Evolutionary conservation across 1,139 yeast species (phyloP).

Genomic region (Kodamaea sp.): DNA sequence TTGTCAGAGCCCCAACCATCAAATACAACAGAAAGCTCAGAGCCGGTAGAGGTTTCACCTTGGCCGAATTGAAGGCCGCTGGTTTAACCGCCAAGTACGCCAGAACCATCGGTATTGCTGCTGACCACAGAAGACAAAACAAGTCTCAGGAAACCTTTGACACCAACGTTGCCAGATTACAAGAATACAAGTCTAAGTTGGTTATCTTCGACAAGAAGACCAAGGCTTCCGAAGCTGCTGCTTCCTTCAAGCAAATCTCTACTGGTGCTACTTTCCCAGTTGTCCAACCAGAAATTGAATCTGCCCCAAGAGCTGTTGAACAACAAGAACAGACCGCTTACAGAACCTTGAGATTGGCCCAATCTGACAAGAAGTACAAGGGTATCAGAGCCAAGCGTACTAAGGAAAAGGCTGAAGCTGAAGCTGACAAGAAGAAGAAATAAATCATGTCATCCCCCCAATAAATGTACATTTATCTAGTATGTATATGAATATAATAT

Average conservation of each 20-base stretch:
- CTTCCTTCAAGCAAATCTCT: constrained; percentile 73
- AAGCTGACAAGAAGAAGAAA: constrained; percentile 96
- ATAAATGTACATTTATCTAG: constrained; percentile 14
- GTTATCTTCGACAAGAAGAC: constrained; percentile 94
- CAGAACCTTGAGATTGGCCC: constrained; percentile 94
- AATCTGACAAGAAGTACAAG: constrained; percentile 88
- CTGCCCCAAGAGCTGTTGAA: constrained; percentile 89
- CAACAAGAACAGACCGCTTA: constrained; percentile 83
- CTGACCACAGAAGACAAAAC: constrained; percentile 99
- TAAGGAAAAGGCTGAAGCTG: constrained; percentile 96
- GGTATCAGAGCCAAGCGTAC: constrained; percentile 99
- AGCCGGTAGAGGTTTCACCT: constrained; percentile 99
- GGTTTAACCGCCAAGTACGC: constrained; percentile 95
- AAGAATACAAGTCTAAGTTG: constrained; percentile 94
- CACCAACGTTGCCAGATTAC: constrained; percentile 92
- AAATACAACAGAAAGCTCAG: constrained; percentile 99
- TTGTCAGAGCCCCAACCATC: constrained; percentile 98
- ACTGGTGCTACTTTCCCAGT: constrained; percentile 90
- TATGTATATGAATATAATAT: constrained; percentile 11
- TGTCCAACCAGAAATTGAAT: constrained; percentile 70
- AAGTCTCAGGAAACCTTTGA: constrained; percentile 95
- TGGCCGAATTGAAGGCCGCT: constrained; percentile 98
- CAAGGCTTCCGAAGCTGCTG: constrained; percentile 67
- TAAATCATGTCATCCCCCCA: constrained; percentile 36
- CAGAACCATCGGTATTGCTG: constrained; percentile 97